Base-by-base conservation (phyloP, 306 rosid genomes). In the Prinsepia uniflora region DNA sequence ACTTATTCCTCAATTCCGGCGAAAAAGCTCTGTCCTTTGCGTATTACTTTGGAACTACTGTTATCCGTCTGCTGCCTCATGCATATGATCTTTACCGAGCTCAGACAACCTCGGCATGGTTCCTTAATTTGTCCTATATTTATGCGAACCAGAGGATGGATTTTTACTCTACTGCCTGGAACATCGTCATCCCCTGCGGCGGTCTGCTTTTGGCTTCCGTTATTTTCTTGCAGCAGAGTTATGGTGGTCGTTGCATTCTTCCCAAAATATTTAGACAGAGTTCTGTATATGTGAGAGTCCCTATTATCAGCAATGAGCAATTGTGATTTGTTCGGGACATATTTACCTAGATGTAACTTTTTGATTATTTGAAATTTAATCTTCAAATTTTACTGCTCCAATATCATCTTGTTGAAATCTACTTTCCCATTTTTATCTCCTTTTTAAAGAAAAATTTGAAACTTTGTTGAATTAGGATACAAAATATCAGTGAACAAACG, bases 151-250 rank as follows among this genome's bases (percentile, higher is more conserved):
- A 87, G 57, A 84, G 71, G 53, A 81, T 80, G 81, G 97, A 84
- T 74, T 87, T 88, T 75, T 93, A 84, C 80, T 88, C 97, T 73
- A 88, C 98, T 6, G 84, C 96, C 24, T 90, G 97, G 98, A 90
- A 90, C 76, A 87, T 88, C 59, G 67, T 85, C 80, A 90, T 93
- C 69, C 85, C 93, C 36, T 71, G 72, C 44, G 79, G 75, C 70
- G 86, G 87, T 69, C 67, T 90, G 74, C 50, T 84, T 48, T 87
- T 93, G 63, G 89, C 92, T 59, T 47, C 81, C 48, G 40, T 84
- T 15, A n/a, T 90, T 56, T 93, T 63, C 87, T 47, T 88, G 74
- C 97, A 93, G 85, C 98, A 90, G 83, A 83, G 82, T 70, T 88
- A 78, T n/a, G 97, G 97, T 30, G 84, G 97, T 77, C 87, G 80